A percentile compares a stretch with the other conserved stretches of the same genome.
Conservation (phyloP, 352 stramenopile genomes). For the Phytophthora hibernalis region DNA sequence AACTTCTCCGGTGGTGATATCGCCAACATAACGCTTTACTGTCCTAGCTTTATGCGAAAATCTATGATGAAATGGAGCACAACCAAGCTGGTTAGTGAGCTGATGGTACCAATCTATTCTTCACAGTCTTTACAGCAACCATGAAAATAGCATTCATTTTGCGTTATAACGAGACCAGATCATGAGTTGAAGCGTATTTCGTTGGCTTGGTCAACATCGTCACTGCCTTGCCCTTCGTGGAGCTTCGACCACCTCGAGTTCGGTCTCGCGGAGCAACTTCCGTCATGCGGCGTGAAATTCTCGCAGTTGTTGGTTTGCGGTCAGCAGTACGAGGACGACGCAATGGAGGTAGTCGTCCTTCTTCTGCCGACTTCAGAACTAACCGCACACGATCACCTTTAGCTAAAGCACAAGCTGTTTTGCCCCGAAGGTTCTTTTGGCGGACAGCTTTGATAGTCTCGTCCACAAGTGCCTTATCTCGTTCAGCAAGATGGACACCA, state of each 20-base stretch:
- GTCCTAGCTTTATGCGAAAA: background rate
- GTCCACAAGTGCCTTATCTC: conserved; percentile 37
- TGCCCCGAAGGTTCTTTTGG: conserved; percentile 55
- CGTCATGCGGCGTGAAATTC: conserved; percentile 36
- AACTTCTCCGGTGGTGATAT: conserved; percentile 53
- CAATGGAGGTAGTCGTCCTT: conserved; percentile 47
- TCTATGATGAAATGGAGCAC: background rate
- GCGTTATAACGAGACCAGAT: conserved; percentile 28
- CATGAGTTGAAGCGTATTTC: conserved; percentile 16
- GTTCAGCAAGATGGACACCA: conserved; percentile 41
- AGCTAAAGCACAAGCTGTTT: conserved; percentile 46
- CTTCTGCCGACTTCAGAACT: conserved; percentile 56
- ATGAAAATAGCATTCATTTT: conserved; percentile 34
- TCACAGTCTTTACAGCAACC: background rate
- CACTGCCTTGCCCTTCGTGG: conserved; percentile 22
- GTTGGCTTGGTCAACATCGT: conserved; percentile 20
- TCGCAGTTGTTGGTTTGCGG: background rate
- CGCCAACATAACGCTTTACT: conserved; percentile 39
- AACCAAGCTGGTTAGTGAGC: background rate
- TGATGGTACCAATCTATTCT: conserved; percentile 8
- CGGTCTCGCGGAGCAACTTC: conserved; percentile 29
- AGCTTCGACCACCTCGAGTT: conserved; percentile 4
- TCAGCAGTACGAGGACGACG: conserved; percentile 27
- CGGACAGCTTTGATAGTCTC: conserved; percentile 44
- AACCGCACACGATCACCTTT: conserved; percentile 55